Conservation (phyloP, 2,329 filamentous ascomycete genomes). For the Trichoderma hamatum region DNA sequence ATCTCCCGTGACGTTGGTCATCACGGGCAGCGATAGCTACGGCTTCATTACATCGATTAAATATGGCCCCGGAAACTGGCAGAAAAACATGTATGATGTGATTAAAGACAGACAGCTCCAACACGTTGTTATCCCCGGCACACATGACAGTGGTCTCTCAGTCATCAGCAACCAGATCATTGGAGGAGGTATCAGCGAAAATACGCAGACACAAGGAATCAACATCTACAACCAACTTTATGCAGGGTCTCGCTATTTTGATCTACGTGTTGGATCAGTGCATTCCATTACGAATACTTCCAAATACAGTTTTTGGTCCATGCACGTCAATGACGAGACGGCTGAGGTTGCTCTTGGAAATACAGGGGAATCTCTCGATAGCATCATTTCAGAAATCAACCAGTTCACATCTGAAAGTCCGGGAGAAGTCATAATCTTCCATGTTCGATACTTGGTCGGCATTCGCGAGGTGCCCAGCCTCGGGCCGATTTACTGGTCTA, state of each 20-base stretch:
- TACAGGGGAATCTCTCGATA: constrained; percentile 48
- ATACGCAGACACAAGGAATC: constrained; percentile 51
- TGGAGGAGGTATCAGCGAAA: constrained; percentile 42
- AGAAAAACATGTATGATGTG: constrained; percentile 38
- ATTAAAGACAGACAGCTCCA: constrained; percentile 46
- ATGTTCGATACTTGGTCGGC: constrained; percentile 47
- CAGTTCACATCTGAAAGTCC: constrained; percentile 48
- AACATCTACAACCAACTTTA: constrained; percentile 50
- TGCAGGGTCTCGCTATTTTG: constrained; percentile 51
- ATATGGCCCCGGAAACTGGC: constrained; percentile 39
- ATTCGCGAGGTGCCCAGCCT: constrained; percentile 41
- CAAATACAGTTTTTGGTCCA: constrained; percentile 44
- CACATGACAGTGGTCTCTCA: constrained; percentile 55
- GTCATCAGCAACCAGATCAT: constrained; percentile 41
- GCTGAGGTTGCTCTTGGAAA: constrained; percentile 46
- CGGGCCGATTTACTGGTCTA: constrained; percentile 40
- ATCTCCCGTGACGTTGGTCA: constrained; percentile 39
- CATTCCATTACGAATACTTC: constrained; percentile 28
- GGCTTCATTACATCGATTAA: constrained; percentile 39
- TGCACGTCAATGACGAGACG: constrained; percentile 45
- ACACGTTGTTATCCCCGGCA: constrained; percentile 52
- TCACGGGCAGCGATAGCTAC: constrained; percentile 40
- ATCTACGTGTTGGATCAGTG: constrained; percentile 47
- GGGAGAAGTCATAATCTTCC: constrained; percentile 50
- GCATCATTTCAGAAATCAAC: constrained; percentile 50